Evolutionary conservation across 805 yeast species (phyloP).

Genomic region (Hagleromyces aurorensis): DNA sequence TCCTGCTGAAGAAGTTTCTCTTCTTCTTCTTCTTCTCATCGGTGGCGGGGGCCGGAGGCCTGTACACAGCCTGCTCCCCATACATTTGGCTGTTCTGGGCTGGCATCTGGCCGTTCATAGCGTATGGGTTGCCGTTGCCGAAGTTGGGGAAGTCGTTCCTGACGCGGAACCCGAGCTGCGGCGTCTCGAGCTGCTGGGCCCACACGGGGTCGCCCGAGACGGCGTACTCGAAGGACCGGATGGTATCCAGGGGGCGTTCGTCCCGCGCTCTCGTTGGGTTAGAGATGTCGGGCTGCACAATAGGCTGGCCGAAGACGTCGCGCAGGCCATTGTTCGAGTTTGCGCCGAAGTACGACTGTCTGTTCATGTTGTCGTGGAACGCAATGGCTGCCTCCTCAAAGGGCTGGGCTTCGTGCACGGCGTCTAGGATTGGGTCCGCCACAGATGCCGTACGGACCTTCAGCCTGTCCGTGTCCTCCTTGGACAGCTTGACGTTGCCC

Average conservation of each 20-base stretch:
- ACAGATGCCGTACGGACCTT: slow-evolving; percentile 62
- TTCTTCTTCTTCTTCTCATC: slow-evolving; percentile 57
- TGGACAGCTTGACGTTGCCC: slow-evolving; percentile 37
- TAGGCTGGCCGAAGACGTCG: slow-evolving; percentile 84
- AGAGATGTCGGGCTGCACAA: slow-evolving; percentile 72
- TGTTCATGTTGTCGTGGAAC: slow-evolving; percentile 29
- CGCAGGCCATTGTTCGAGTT: slow-evolving; percentile 30
- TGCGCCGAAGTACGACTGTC: slow-evolving; percentile 31
- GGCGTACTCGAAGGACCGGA: slow-evolving; percentile 86
- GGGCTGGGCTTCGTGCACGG: slow-evolving; percentile 94
- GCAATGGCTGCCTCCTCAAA: slow-evolving; percentile 56
- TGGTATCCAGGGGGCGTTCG: slow-evolving; percentile 95
- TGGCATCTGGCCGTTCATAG: slow-evolving; percentile 13
- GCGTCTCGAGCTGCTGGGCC: slow-evolving; percentile 75
- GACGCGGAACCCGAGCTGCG: slow-evolving; percentile 75
- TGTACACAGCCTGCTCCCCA: slow-evolving; percentile 52
- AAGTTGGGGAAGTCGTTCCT: slow-evolving; percentile 56
- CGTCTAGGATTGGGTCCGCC: slow-evolving; percentile 86
- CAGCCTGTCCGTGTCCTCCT: slow-evolving; percentile 45
- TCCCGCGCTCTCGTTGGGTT: slow-evolving; percentile 91
- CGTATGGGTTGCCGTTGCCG: slow-evolving; percentile 26
- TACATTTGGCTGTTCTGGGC: slow-evolving; percentile 25
- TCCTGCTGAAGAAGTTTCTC: slow-evolving; percentile 72
- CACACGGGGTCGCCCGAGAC: slow-evolving; percentile 70
- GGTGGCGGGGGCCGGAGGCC: slow-evolving; percentile 39